Conservation (phyloP, 768 basidiomycete species). For the Tulasnella sp. region DNA sequence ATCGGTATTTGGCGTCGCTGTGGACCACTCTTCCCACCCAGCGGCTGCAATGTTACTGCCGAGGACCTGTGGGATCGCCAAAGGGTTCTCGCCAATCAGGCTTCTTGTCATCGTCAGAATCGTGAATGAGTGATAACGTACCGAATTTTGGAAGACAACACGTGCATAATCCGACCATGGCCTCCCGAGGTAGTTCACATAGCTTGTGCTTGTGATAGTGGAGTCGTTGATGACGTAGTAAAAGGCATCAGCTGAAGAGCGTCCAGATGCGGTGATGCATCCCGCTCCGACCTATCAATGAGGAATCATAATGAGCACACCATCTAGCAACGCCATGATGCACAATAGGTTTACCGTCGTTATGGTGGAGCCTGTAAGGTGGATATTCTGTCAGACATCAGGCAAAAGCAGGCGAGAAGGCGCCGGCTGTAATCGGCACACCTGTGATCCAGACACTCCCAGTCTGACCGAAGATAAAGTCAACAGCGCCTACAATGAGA, state of each 20-base stretch:
- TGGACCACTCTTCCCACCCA: slow-evolving; percentile 16
- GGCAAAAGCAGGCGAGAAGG: background rate
- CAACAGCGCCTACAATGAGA: slow-evolving; percentile 18
- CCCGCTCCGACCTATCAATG: background rate
- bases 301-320: background rate
- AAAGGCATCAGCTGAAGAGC: background rate
- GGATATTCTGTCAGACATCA: background rate
- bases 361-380: background rate
- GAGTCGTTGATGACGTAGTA: slow-evolving; percentile 7
- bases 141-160: slow-evolving; percentile 27
- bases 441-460: slow-evolving; percentile 6
- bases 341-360: background rate
- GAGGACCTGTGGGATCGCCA: slow-evolving; percentile 17
- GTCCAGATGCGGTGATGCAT: slow-evolving; percentile 11
- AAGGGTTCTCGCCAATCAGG: too few species aligned
- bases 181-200: slow-evolving; percentile 4
- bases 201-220: background rate
- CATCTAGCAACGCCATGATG: background rate
- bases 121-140: slow-evolving; percentile 1
- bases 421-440: background rate
- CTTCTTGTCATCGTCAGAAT: background rate
- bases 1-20: slow-evolving; percentile 10
- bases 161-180: slow-evolving; percentile 16
- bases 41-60: slow-evolving; percentile 14
- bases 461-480: slow-evolving; percentile 17